A percentile compares a stretch with the other conserved stretches of the same genome.
Conservation (phyloP, 2,329 filamentous ascomycete genomes). For the Fusarium nygamai region DNA sequence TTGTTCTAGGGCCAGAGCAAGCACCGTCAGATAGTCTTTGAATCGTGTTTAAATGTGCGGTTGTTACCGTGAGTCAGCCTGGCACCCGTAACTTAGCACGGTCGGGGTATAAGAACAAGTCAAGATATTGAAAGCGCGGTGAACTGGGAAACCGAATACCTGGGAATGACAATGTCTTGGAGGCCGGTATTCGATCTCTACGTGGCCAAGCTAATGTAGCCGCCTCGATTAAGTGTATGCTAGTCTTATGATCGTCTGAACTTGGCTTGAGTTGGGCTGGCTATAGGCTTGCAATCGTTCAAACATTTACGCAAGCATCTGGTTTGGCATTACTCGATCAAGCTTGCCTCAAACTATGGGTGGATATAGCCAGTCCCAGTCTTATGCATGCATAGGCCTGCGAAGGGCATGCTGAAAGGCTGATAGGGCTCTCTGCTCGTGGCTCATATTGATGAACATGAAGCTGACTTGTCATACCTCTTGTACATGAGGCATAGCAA, state of each 20-base stretch:
- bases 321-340: not conserved
- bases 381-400: not conserved
- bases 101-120: no score
- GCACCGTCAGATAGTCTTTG: not conserved
- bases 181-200: not conserved
- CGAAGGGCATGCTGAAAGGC: not conserved
- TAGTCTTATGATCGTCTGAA: not conserved
- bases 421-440: not conserved
- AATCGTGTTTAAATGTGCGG: not conserved
- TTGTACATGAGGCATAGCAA: not conserved
- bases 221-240: not conserved
- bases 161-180: not conserved
- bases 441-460: not conserved
- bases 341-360: not conserved
- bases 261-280: not conserved
- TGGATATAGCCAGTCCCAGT: not conserved
- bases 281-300: not conserved
- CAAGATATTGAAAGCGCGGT: not conserved
- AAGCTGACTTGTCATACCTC: not conserved
- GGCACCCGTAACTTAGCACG: not conserved
- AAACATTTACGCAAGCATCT: not conserved
- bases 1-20: not conserved
- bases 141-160: not conserved
- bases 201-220: no score
- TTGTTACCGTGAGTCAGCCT: not conserved